Evolutionary conservation across 495 filamentous ascomycete species (phyloP).

Genomic region (Tuber microsphaerosporum): DNA sequence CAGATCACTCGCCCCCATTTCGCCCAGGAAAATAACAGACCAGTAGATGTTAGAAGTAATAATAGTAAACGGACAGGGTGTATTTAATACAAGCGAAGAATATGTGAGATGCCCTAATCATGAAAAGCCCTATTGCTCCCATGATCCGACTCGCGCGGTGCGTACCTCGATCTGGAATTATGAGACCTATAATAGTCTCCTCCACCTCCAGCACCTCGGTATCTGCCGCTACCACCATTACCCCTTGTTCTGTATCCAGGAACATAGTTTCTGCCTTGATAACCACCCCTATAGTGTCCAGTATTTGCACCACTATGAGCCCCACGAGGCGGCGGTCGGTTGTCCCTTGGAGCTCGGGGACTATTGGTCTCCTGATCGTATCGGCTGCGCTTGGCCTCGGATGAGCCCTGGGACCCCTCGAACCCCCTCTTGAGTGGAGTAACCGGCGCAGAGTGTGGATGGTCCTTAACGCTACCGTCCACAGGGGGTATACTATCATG

Average conservation of each 20-base stretch:
- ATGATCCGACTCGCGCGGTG: conserved; percentile 3
- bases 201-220: conserved; percentile 2
- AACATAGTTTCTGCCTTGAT: conserved; percentile 29
- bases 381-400: background rate
- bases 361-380: conserved; percentile 1
- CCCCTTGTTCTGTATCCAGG: conserved; percentile 13
- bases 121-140: conserved; percentile 3
- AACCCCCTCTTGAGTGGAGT: conserved; percentile 1
- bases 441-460: background rate
- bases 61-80: background rate
- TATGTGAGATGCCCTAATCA: background rate
- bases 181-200: conserved; percentile 2
- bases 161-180: background rate
- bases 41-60: background rate
- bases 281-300: conserved; percentile 13
- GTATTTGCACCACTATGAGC: background rate
- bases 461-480: background rate
- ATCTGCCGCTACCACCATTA: conserved; percentile 5
- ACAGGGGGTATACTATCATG: background rate
- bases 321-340: background rate
- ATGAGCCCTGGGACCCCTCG: conserved; percentile 1
- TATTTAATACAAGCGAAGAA: conserved; percentile 3
- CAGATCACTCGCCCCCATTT: background rate
- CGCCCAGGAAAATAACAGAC: background rate
- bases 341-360: background rate